phyloP scores from a whole-genome alignment of 164 flowering plant species.

The Stephania cephalantha region DNA sequence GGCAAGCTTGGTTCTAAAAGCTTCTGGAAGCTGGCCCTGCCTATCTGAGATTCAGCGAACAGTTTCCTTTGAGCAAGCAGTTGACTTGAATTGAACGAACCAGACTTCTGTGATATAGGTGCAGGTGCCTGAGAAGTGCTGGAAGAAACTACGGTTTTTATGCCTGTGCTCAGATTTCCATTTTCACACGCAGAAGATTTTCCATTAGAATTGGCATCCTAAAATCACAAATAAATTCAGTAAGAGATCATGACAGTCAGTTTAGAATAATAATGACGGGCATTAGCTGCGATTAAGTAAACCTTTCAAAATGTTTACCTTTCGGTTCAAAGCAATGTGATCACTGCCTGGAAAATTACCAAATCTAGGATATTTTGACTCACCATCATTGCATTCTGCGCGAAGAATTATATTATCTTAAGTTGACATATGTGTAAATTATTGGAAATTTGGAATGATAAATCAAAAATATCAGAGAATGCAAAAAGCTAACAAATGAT shows the following conservation, averaged over 20 bases:
- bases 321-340: slow-evolving; percentile 37
- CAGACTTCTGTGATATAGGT: slow-evolving; percentile 19
- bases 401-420: slow-evolving; percentile 6
- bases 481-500: neutral
- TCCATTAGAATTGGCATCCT: slow-evolving; percentile 33
- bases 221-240: neutral
- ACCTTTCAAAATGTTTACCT: slow-evolving; percentile 30
- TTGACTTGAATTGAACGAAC: slow-evolving; percentile 46
- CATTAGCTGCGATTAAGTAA: neutral
- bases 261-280: neutral
- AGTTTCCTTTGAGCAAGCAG: slow-evolving; percentile 64
- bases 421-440: neutral
- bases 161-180: slow-evolving; percentile 24
- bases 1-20: slow-evolving; percentile 82
- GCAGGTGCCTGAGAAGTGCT: slow-evolving; percentile 29
- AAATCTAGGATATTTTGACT: slow-evolving; percentile 59
- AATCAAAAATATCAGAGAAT: neutral
- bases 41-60: slow-evolving; percentile 67
- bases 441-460: neutral
- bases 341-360: slow-evolving; percentile 56
- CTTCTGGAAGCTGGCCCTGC: slow-evolving; percentile 84
- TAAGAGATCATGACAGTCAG: neutral
- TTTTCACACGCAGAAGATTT: slow-evolving; percentile 20
- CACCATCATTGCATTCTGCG: slow-evolving; percentile 56
- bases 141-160: slow-evolving; percentile 19